Conservation (phyloP, 441 rosid species). For the Mallotus repandus region DNA sequence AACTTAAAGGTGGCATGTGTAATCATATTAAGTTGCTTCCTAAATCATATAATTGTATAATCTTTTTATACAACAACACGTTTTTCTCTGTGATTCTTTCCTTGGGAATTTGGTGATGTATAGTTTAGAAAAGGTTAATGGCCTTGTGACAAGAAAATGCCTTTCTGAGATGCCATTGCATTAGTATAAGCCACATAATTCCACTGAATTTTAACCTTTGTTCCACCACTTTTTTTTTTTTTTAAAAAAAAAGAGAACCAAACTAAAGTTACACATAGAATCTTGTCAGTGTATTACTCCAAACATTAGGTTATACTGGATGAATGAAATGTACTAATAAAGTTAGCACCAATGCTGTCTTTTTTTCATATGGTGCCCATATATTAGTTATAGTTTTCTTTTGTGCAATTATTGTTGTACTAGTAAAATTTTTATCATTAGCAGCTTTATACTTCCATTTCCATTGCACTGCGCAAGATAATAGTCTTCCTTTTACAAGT, state of each 20-base stretch:
- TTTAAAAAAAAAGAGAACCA: background rate
- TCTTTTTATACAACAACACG: background rate
- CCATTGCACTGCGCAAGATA: background rate
- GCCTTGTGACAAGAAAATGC: background rate
- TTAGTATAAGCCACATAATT: background rate
- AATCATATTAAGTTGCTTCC: too few species aligned
- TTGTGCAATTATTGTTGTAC: background rate
- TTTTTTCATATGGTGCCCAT: background rate
- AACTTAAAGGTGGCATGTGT: too few species aligned
- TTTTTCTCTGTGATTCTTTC: background rate
- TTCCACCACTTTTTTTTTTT: background rate
- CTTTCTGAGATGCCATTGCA: background rate
- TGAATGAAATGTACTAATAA: background rate
- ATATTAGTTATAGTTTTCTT: background rate
- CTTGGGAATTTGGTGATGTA: background rate
- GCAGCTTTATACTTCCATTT: background rate
- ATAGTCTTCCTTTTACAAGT: background rate
- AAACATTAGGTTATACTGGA: background rate
- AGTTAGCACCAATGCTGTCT: too few species aligned
- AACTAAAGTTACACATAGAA: constrained; percentile 1
- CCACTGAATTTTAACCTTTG: background rate
- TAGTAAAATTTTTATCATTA: background rate
- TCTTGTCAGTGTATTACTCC: background rate
- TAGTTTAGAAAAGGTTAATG: background rate
- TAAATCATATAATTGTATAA: background rate